A percentile compares a stretch with the other conserved stretches of the same genome.
Evolutionary conservation across 208 protist species (phyloP).

Genomic region (Crithidia bombi): DNA sequence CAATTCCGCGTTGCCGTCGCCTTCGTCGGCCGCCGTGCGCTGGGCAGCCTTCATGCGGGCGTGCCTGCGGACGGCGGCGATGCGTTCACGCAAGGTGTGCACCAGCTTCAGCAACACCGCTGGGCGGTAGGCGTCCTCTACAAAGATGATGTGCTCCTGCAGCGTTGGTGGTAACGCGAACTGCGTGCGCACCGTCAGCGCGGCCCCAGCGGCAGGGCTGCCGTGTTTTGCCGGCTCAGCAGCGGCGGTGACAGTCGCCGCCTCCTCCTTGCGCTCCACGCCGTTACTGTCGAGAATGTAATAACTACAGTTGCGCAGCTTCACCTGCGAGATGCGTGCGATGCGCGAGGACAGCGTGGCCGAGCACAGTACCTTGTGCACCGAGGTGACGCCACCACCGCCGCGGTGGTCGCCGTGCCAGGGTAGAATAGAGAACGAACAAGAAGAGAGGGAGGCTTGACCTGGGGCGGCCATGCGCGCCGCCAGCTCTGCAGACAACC

Average conservation of each 20-base stretch:
- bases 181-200: constrained; percentile 45
- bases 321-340: constrained; percentile 80
- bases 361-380: constrained; percentile 92
- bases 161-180: constrained; percentile 87
- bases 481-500: background rate
- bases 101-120: constrained; percentile 89
- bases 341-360: constrained; percentile 89
- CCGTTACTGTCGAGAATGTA: constrained; percentile 83
- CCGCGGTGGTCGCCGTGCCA: background rate
- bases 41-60: constrained; percentile 3
- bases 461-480: background rate
- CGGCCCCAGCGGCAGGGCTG: background rate
- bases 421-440: background rate
- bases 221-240: background rate
- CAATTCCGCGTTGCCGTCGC: constrained; percentile 23
- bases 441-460: background rate
- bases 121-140: constrained; percentile 80
- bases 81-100: constrained; percentile 42
- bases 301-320: constrained; percentile 85
- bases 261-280: constrained; percentile 41
- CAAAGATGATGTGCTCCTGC: constrained; percentile 87
- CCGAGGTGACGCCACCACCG: background rate
- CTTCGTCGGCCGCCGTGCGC: constrained; percentile 23
- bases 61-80: constrained; percentile 16
- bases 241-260: background rate